phyloP scores from a whole-genome alignment of 495 filamentous ascomycete species.

The Talaromyces trachyspermus region DNA sequence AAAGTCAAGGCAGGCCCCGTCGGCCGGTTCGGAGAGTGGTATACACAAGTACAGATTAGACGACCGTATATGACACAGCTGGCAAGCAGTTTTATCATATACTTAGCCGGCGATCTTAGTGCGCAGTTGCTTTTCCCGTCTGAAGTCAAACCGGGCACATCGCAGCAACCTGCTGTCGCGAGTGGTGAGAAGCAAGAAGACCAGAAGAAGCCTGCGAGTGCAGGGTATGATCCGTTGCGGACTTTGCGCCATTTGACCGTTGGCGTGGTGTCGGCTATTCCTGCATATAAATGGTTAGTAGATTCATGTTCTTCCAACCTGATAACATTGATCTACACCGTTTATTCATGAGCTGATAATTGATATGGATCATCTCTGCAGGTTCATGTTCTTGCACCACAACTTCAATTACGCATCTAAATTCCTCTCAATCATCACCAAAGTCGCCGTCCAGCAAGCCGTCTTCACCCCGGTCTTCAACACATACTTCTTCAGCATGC shows the following conservation, averaged over 20 bases:
- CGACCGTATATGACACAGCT: slow-evolving; percentile 75
- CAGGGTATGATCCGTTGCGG: slow-evolving; percentile 58
- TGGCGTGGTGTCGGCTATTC: slow-evolving; percentile 63
- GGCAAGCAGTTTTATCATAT: slow-evolving; percentile 66
- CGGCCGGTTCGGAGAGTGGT: slow-evolving; percentile 40
- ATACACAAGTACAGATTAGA: slow-evolving; percentile 59
- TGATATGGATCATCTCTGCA: slow-evolving; percentile 16
- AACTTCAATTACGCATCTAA: slow-evolving; percentile 76
- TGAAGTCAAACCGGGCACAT: slow-evolving; percentile 11
- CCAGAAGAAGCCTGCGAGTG: slow-evolving; percentile 24
- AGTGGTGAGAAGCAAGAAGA: slow-evolving; percentile 6
- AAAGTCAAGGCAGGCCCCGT: slow-evolving; percentile 49
- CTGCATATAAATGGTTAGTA: slow-evolving; percentile 74
- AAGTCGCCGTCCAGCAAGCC: slow-evolving; percentile 74
- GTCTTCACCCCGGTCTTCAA: slow-evolving; percentile 85
- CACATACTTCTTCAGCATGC: slow-evolving; percentile 85
- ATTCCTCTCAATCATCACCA: slow-evolving; percentile 58
- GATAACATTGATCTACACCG: too few relatives aligned
- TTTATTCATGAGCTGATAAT: not conserved
- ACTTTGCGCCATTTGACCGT: slow-evolving; percentile 67
- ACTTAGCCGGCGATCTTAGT: slow-evolving; percentile 70
- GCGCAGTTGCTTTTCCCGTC: slow-evolving; percentile 56
- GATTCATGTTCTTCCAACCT: too few relatives aligned
- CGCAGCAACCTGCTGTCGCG: not conserved
- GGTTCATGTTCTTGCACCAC: slow-evolving; percentile 74